Base-by-base conservation (phyloP, 208 protist genomes). In the Crithidia mellificae region DNA sequence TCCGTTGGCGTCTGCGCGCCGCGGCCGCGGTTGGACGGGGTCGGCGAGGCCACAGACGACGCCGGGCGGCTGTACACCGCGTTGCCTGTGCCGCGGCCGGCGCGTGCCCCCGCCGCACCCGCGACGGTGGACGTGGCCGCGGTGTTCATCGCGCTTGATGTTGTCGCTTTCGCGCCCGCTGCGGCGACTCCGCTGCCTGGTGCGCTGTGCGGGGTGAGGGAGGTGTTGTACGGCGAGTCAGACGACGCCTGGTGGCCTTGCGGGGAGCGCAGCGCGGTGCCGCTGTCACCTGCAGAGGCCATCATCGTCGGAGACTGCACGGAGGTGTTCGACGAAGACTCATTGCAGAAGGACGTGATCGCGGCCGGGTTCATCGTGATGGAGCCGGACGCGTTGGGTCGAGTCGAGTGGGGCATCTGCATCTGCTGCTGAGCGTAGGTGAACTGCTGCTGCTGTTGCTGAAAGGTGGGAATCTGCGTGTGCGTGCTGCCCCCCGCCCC, bases 231-330 rank as follows among this genome's bases (percentile, higher is more conserved):
- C 22, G 56, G 56, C 3, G 56, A 63, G 56, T 63, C 43, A 6
- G 27, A 39, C 6, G 56, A 39, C 11, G 27, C 32, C 20, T 5
- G 25, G 27, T 63, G 56, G 38, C 56, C 56, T 8, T 63, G 38
- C 6, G 56, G 43, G 14, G 56, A 49, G 14, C 41, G 56, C 6
- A 51, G 3, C 7, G 27, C 56, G 17, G 9, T 51, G 25, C 56
- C 29, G 19, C 56, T 63, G 56, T 20, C 22, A 3, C 41, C 56
- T 0, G 58, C 30, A 0, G 58, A 64, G 29, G 44, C n/a, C 20
- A 63, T 22, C 41, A 38, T 38, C n/a, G 58, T 53, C 11, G 29
- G 58, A 19, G 44, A 53, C 41, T 53, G 58, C 58, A 41, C 58
- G 8, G 58, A 53, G 6, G 58, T 36, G 17, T 41, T 41, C 17